Percentiles rank a stretch among this genome's conserved stretches.
phyloP scores from a whole-genome alignment of 176 grass and related monocot genomes.

The Pontederia paniculata region DNA sequence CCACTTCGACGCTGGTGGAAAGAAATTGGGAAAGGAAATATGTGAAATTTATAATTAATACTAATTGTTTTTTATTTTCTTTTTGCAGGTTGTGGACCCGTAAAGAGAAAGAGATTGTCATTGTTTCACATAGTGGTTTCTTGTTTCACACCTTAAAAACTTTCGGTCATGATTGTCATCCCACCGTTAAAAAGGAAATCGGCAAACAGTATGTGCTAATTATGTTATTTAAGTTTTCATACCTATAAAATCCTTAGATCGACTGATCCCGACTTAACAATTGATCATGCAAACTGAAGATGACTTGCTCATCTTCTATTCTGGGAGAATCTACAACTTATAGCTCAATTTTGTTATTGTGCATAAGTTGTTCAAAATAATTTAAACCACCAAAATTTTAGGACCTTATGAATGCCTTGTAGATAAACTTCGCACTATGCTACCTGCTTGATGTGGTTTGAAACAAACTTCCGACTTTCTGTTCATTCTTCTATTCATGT shows the following conservation, averaged over 20 bases:
- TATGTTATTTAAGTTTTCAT: background rate
- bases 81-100: conserved; percentile 88
- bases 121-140: conserved; percentile 73
- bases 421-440: no score
- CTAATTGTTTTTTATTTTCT: background rate
- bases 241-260: background rate
- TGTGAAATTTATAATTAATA: background rate
- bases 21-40: background rate
- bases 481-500: conserved; percentile 5
- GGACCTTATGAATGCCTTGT: no score
- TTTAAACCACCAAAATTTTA: no score
- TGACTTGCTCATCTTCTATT: no score
- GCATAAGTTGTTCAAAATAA: no score
- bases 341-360: no score
- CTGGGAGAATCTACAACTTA: no score
- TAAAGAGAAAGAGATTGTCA: conserved; percentile 74
- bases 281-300: no score
- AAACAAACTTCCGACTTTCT: background rate
- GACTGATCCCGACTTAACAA: no score
- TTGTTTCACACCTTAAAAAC: conserved; percentile 49
- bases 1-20: background rate
- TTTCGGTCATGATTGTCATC: conserved; percentile 64
- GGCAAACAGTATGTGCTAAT: conserved; percentile 42
- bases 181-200: conserved; percentile 38
- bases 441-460: background rate